These are phyloP conservation scores for Sarcomyxa edulis DNA, from an alignment of 768 basidiomycete species.

Conservation along the genomic window DNA sequence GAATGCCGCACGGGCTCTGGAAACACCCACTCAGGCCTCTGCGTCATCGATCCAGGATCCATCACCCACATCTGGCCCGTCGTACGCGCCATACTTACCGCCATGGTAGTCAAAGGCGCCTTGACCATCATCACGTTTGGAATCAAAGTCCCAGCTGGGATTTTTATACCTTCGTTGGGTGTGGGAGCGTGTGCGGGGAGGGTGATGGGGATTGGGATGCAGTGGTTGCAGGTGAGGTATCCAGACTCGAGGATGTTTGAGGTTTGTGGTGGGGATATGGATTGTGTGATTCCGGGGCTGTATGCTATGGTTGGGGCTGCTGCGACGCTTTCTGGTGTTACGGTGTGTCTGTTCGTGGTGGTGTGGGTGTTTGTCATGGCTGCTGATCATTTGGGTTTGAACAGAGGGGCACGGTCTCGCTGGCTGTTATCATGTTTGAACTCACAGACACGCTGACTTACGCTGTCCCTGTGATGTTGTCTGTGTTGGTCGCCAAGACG, in stretches of 20 bases:
- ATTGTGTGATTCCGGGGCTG: slow-evolving; percentile 84
- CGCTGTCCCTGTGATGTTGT: slow-evolving; percentile 84
- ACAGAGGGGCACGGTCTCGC: slow-evolving; percentile 86
- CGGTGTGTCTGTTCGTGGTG: slow-evolving; percentile 40
- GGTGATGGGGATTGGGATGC: slow-evolving; percentile 76
- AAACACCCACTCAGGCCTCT: slow-evolving; percentile 61
- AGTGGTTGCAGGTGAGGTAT: slow-evolving; percentile 63
- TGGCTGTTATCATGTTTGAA: slow-evolving; percentile 96
- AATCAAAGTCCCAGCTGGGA: slow-evolving; percentile 87
- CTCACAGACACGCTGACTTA: slow-evolving; percentile 92
- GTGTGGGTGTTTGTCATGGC: background rate
- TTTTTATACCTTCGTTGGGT: slow-evolving; percentile 94
- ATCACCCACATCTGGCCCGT: slow-evolving; percentile 56
- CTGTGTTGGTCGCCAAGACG: slow-evolving; percentile 86
- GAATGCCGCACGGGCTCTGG: slow-evolving; percentile 66
- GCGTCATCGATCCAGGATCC: slow-evolving; percentile 57
- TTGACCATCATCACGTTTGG: slow-evolving; percentile 91
- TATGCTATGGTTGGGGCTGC: slow-evolving; percentile 98
- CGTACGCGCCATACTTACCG: slow-evolving; percentile 59
- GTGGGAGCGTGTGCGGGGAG: slow-evolving; percentile 94
- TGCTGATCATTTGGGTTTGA: slow-evolving; percentile 2
- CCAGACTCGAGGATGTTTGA: slow-evolving; percentile 60
- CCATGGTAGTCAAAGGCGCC: slow-evolving; percentile 76
- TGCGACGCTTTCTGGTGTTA: slow-evolving; percentile 92
- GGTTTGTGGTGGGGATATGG: slow-evolving; percentile 54